Percentiles rank a stretch among this genome's conserved stretches.
phyloP scores from a whole-genome alignment of 1,284 basidiomycete species.

The Veloporphyrellus conicus region DNA sequence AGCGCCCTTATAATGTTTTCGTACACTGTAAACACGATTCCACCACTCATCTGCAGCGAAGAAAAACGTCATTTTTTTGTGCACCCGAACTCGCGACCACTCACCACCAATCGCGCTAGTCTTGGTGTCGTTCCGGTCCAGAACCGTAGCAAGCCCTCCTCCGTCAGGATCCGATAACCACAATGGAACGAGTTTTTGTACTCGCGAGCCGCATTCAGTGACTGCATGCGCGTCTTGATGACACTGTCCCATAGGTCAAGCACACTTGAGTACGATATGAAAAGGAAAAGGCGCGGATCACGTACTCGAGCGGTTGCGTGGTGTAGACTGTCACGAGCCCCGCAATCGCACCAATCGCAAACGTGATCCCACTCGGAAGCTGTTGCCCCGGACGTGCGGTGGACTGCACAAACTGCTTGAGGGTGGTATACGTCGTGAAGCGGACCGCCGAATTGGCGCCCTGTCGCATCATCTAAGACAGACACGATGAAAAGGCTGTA shows the following conservation, averaged over 20 bases:
- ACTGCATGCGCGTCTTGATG: conserved; percentile 97
- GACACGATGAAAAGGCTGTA: background rate
- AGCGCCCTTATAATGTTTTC: conserved; percentile 67
- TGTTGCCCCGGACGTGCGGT: conserved; percentile 78
- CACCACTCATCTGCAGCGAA: conserved; percentile 72
- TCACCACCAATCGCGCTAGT: conserved; percentile 77
- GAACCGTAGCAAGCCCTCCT: conserved; percentile 84
- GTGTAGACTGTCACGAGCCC: conserved; percentile 93
- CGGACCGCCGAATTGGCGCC: conserved; percentile 95
- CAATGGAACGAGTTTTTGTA: conserved; percentile 95
- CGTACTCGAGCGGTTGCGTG: conserved; percentile 91
- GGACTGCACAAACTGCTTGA: conserved; percentile 90
- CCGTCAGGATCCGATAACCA: conserved; percentile 84
- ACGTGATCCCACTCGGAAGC: conserved; percentile 85
- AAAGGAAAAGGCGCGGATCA: conserved; percentile 14
- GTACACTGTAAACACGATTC: conserved; percentile 93
- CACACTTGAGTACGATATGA: background rate
- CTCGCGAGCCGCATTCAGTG: conserved; percentile 74
- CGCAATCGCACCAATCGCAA: conserved; percentile 89
- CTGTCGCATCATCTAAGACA: conserved; percentile 86
- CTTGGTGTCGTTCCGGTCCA: conserved; percentile 96
- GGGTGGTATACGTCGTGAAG: conserved; percentile 92
- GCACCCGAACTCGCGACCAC: conserved; percentile 31
- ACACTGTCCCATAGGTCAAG: conserved; percentile 56
- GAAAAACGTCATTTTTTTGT: background rate